phyloP scores from a whole-genome alignment of 169 alveolate species.

The Plasmodium gonderi region DNA sequence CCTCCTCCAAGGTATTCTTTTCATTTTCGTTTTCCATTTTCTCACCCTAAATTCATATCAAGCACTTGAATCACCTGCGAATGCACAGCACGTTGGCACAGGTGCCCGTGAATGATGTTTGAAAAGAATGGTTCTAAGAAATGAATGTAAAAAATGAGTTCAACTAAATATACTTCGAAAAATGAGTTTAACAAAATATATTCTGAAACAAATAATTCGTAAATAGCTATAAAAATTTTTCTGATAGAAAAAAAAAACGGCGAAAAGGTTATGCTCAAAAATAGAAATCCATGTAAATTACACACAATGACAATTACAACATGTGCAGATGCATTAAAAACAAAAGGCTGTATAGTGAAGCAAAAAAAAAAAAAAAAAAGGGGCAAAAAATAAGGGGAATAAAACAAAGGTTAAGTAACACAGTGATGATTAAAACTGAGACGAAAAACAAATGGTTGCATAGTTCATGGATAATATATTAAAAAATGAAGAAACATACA shows the following conservation, averaged over 20 bases:
- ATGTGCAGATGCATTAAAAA: neutral
- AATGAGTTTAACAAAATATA: neutral
- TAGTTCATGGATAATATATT: neutral
- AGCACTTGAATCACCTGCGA: neutral
- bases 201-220: no score
- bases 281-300: neutral
- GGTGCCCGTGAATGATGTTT: no score
- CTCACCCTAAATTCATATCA: neutral
- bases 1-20: conserved; percentile 19
- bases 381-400: neutral
- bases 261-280: neutral
- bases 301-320: neutral
- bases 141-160: neutral
- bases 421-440: neutral
- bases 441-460: neutral
- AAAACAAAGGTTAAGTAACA: neutral
- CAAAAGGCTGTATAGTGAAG: neutral
- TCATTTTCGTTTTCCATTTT: conserved; percentile 21
- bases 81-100: neutral
- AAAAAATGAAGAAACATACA: neutral
- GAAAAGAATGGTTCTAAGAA: no score
- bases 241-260: neutral
- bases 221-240: neutral
- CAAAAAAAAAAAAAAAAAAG: neutral
- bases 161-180: neutral